Evolutionary conservation across 2,329 filamentous ascomycete species (phyloP).

Genomic region (Aureobasidium leucospermi): DNA sequence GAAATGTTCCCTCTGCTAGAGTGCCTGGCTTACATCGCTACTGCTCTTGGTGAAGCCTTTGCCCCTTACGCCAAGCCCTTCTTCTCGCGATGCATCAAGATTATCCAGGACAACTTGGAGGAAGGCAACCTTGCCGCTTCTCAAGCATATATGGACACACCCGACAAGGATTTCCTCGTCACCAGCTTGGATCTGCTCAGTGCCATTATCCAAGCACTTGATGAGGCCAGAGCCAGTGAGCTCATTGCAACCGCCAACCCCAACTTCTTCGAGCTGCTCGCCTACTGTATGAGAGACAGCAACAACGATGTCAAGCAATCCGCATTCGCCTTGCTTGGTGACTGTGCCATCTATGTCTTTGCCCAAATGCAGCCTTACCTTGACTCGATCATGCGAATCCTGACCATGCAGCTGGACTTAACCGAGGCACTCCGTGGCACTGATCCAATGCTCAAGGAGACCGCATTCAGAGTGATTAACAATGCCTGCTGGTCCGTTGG

Average conservation of each 20-base stretch:
- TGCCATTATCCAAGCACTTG: slow-evolving; percentile 84
- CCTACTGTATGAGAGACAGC: slow-evolving; percentile 84
- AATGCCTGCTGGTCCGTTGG: slow-evolving; percentile 97
- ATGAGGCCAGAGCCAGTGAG: slow-evolving; percentile 63
- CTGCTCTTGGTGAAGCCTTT: slow-evolving; percentile 75
- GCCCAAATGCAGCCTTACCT: slow-evolving; percentile 69
- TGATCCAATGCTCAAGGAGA: slow-evolving; percentile 42
- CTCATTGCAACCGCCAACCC: slow-evolving; percentile 70
- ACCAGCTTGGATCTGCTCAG: slow-evolving; percentile 91
- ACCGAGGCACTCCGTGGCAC: slow-evolving; percentile 70
- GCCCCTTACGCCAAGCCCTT: slow-evolving; percentile 79
- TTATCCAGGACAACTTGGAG: slow-evolving; percentile 87
- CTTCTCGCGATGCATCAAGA: slow-evolving; percentile 78
- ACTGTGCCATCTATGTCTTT: slow-evolving; percentile 91
- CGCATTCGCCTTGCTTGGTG: slow-evolving; percentile 86
- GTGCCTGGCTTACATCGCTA: slow-evolving; percentile 88
- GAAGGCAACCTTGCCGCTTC: slow-evolving; percentile 67
- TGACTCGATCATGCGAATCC: slow-evolving; percentile 64
- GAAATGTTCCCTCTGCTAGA: slow-evolving; percentile 95
- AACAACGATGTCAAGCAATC: slow-evolving; percentile 94
- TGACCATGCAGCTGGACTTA: slow-evolving; percentile 77
- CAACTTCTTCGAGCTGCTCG: slow-evolving; percentile 81
- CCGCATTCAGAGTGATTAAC: slow-evolving; percentile 86
- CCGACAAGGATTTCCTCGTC: slow-evolving; percentile 94
- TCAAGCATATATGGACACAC: slow-evolving; percentile 57